phyloP scores from a whole-genome alignment of 2,329 filamentous ascomycete genomes.

The Xylariaceae sp. region DNA sequence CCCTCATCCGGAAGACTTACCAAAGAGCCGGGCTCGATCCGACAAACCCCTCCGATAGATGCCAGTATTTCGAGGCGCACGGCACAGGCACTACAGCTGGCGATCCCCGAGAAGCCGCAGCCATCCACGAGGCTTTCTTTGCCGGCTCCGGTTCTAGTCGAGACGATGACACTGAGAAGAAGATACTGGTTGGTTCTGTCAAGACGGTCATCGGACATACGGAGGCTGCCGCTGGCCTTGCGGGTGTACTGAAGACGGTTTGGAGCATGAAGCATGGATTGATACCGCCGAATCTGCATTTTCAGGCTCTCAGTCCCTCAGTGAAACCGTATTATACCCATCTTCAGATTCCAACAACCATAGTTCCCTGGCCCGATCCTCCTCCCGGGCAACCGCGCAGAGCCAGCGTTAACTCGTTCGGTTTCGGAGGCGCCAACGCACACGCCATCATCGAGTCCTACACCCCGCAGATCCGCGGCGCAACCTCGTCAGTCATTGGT shows the following conservation, averaged over 20 bases:
- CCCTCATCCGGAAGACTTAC: slow-evolving; percentile 54
- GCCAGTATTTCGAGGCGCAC: slow-evolving; percentile 57
- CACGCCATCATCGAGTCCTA: slow-evolving; percentile 53
- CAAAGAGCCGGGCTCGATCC: slow-evolving; percentile 49
- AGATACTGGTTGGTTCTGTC: slow-evolving; percentile 50
- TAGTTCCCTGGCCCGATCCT: slow-evolving; percentile 45
- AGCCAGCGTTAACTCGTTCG: slow-evolving; percentile 54
- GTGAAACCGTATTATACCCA: slow-evolving; percentile 47
- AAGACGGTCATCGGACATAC: slow-evolving; percentile 58
- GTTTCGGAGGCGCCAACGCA: slow-evolving; percentile 53
- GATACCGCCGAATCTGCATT: slow-evolving; percentile 53
- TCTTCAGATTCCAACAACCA: slow-evolving; percentile 45
- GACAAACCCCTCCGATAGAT: slow-evolving; percentile 41
- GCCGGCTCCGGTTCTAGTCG: not conserved
- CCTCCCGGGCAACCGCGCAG: slow-evolving; percentile 47
- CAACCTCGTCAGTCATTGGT: not conserved
- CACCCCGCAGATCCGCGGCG: slow-evolving; percentile 42
- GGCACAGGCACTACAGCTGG: slow-evolving; percentile 50
- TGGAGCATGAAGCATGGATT: slow-evolving; percentile 48
- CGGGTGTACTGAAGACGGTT: slow-evolving; percentile 54
- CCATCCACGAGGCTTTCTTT: slow-evolving; percentile 53
- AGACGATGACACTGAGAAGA: slow-evolving; percentile 14
- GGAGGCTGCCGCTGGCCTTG: slow-evolving; percentile 57
- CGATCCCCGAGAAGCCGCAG: slow-evolving; percentile 52
- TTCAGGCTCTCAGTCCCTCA: slow-evolving; percentile 49